phyloP scores from a whole-genome alignment of 495 filamentous ascomycete species.

The Tuber borchii region DNA sequence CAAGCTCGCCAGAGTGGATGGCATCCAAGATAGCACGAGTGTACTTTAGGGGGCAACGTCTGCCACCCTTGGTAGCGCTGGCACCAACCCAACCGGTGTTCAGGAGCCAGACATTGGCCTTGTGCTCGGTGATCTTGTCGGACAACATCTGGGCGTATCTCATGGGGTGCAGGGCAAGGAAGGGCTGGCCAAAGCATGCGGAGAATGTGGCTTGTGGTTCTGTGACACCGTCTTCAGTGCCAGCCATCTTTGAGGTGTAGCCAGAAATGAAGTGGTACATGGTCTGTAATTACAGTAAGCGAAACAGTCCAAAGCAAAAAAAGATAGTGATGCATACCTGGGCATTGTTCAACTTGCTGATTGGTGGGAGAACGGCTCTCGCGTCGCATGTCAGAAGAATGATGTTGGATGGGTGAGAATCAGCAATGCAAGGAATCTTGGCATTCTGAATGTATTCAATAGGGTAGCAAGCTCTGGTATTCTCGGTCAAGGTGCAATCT shows the following conservation, averaged over 20 bases:
- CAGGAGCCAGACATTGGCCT: constrained; percentile 94
- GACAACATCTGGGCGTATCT: constrained; percentile 96
- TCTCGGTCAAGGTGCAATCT: constrained; percentile 89
- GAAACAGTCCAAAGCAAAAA: background rate
- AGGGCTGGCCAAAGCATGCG: constrained; percentile 98
- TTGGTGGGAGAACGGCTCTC: constrained; percentile 91
- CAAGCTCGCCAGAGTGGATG: constrained; percentile 93
- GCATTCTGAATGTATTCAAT: constrained; percentile 98
- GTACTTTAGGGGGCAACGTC: constrained; percentile 98
- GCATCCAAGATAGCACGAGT: constrained; percentile 96
- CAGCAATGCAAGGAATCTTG: constrained; percentile 88
- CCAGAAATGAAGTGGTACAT: constrained; percentile 99
- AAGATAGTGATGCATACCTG: constrained; percentile 46
- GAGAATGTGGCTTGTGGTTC: constrained; percentile 99
- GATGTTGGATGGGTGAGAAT: constrained; percentile 91
- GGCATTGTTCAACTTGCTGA: constrained; percentile 90
- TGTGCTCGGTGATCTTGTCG: constrained; percentile 92
- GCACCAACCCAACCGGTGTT: constrained; percentile 99
- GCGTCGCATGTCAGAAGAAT: constrained; percentile 97
- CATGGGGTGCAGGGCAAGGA: constrained; percentile 98
- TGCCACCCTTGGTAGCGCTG: constrained; percentile 86
- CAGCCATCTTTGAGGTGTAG: constrained; percentile 99
- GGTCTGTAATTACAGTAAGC: constrained; percentile 45
- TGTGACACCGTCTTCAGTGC: constrained; percentile 91
- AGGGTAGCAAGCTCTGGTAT: constrained; percentile 92